phyloP scores from a whole-genome alignment of 2,329 filamentous ascomycete genomes.

The Diaporthe nobilis region DNA sequence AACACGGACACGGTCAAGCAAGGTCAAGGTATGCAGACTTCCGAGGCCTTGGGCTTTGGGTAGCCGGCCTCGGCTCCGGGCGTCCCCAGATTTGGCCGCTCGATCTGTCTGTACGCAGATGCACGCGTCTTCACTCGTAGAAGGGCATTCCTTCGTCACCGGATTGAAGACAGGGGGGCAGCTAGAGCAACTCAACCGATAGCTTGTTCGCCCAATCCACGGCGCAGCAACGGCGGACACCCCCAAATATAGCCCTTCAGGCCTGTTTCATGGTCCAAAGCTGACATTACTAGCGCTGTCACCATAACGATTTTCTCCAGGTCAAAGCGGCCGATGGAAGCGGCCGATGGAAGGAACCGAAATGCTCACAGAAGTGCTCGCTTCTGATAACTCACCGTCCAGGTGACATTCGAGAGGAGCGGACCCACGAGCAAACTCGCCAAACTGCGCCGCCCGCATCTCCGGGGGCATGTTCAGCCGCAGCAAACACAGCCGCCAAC shows the following conservation, averaged over 20 bases:
- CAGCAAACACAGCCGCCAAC: constrained; percentile 25
- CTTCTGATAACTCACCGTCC: constrained; percentile 16
- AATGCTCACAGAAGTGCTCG: not conserved
- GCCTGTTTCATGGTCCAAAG: constrained; percentile 24
- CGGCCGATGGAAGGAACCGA: not conserved
- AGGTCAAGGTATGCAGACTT: not conserved
- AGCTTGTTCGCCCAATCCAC: not conserved
- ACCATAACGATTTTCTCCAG: not conserved
- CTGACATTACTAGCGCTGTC: not conserved
- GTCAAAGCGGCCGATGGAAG: constrained; percentile 9
- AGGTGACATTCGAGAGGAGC: not conserved
- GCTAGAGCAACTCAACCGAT: not conserved
- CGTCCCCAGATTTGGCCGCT: not conserved
- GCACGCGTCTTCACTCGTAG: not conserved
- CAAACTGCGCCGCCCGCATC: constrained; percentile 14
- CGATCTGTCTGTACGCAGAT: not conserved
- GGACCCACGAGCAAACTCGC: constrained; percentile 9
- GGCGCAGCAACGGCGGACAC: constrained; percentile 5
- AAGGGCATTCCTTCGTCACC: too few relatives aligned
- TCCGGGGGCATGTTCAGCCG: constrained; percentile 4
- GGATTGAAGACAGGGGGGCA: not conserved
- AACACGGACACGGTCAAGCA: not conserved
- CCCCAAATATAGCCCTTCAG: constrained; percentile 28
- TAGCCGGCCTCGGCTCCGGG: constrained; percentile 1
- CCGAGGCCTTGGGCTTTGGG: not conserved